Evolutionary conservation across 805 yeast genomes (phyloP).

Genomic region (Dipodascopsis tothii): DNA sequence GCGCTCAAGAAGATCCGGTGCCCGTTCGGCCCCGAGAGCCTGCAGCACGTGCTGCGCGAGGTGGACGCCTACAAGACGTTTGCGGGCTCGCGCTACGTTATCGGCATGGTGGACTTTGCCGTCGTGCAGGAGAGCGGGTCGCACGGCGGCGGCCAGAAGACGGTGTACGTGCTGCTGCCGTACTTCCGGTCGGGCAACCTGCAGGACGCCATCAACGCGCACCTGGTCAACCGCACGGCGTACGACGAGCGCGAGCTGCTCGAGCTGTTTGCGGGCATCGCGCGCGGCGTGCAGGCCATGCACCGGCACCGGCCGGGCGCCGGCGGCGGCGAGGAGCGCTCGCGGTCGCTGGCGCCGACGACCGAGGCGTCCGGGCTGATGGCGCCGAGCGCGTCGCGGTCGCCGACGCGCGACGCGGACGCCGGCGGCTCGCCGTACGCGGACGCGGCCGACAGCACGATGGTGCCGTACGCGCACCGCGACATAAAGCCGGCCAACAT

Average conservation of each 20-base stretch:
- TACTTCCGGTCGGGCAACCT: constrained; percentile 57
- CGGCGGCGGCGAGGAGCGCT: constrained; percentile 22
- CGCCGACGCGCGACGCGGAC: not conserved
- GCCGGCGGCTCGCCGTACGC: not conserved
- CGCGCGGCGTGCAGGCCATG: constrained; percentile 68
- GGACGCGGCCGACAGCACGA: constrained; percentile 33
- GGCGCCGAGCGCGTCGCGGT: not conserved
- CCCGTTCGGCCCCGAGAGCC: constrained; percentile 74
- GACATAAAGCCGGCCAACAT: constrained; percentile 87
- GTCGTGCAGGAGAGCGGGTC: constrained; percentile 51
- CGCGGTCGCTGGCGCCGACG: not conserved
- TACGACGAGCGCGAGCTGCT: constrained; percentile 61
- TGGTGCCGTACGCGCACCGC: constrained; percentile 70
- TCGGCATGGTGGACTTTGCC: constrained; percentile 62
- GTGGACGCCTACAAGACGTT: constrained; percentile 68
- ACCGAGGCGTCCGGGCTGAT: not conserved
- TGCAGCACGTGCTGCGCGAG: constrained; percentile 68
- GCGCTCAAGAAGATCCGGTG: constrained; percentile 84
- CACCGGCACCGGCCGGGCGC: constrained; percentile 46
- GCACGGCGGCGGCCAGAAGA: constrained; percentile 69
- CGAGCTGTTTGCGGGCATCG: constrained; percentile 55
- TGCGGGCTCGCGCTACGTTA: constrained; percentile 51
- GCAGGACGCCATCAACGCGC: constrained; percentile 67
- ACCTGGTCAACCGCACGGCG: constrained; percentile 47
- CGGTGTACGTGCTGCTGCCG: constrained; percentile 73